Evolutionary conservation across 23 red algal species (phyloP).

Genomic region (Rhodosorus marinus): DNA sequence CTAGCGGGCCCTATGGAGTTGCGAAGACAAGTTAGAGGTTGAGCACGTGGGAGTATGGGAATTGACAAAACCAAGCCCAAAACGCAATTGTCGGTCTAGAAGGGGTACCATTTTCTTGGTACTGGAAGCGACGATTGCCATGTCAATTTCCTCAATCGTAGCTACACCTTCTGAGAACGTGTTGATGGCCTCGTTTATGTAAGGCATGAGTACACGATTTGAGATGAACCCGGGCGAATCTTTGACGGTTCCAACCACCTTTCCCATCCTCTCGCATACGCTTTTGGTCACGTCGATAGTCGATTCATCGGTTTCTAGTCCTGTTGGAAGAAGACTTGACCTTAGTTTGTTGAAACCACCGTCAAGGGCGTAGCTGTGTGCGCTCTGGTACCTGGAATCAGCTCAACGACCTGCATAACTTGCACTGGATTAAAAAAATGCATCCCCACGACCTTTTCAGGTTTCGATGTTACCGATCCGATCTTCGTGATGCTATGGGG

Average conservation of each 20-base stretch:
- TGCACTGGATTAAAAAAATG: conserved; percentile 57
- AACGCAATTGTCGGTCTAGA: no score
- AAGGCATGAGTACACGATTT: conserved; percentile 43
- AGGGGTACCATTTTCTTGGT: no score
- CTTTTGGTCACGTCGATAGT: conserved; percentile 3
- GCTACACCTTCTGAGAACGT: conserved; percentile 18
- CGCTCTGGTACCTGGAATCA: conserved; percentile 10
- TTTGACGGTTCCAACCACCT: conserved; percentile 3
- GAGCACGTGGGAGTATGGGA: no score
- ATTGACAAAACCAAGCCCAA: no score
- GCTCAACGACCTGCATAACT: conserved; percentile 21
- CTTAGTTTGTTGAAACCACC: no score
- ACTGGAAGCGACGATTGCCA: no score
- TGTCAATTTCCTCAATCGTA: conserved; percentile 15
- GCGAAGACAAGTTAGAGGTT: conserved; percentile 14
- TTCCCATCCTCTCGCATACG: conserved; percentile 16
- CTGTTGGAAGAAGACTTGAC: no score
- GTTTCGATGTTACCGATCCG: not conserved
- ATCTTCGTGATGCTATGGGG: conserved; percentile 29
- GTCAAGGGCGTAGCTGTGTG: no score
- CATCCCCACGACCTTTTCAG: conserved; percentile 16
- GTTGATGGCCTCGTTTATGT: conserved; percentile 38
- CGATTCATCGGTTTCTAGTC: not conserved
- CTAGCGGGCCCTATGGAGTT: conserved; percentile 36
- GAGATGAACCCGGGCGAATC: conserved; percentile 37